Base-by-base conservation (phyloP, 257 asterid species). In the Solanum piurae region DNA sequence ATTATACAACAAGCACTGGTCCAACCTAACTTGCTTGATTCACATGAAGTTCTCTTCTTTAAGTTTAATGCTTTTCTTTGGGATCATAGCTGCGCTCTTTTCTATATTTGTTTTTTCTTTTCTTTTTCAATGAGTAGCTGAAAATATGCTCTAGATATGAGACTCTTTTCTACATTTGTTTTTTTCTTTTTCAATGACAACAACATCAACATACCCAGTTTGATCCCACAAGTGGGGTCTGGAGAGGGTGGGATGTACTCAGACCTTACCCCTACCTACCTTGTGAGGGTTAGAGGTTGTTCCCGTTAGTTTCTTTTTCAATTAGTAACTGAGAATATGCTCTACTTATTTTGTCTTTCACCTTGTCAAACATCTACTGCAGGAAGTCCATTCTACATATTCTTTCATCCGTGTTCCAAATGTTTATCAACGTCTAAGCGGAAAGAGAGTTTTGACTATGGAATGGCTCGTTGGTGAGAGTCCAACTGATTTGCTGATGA, bases 401-500 rank as follows among this genome's bases (percentile, higher is more conserved):
- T 86, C 94, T 37, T 95, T 95, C 91, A 95, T 97, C 62, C 80
- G 90, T 87, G 89, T 89, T 77, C 98, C 99, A 49, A 94, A 95
- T 92, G 93, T 97, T 83, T 90, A 90, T 88, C 95, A 38, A 84
- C 93, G 93, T 91, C 93, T 97, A 88, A 93, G 91, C 89, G 92
- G 92, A 88, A 95, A 91, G 92, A 92, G 98, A 92, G 94, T 97
- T 88, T 92, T 97, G 87, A 95, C 98, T 72, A 93, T 97, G 99
- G 99, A 97, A 88, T 97, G 99, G 99, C 93, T 97, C 92, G 94
- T 68, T 92, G 99, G 99, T 89, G 99, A 95, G 82, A 95, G 95
- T 91, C 98, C 99, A 66, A 94, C 85, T 87, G 98, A 95, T 69
- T 92, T 97, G 90, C 46, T 93, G 66, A 89, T 93, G 66, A 82